phyloP scores from a whole-genome alignment of 1,284 basidiomycete genomes.

The Apiotrichum akiyoshidainum region DNA sequence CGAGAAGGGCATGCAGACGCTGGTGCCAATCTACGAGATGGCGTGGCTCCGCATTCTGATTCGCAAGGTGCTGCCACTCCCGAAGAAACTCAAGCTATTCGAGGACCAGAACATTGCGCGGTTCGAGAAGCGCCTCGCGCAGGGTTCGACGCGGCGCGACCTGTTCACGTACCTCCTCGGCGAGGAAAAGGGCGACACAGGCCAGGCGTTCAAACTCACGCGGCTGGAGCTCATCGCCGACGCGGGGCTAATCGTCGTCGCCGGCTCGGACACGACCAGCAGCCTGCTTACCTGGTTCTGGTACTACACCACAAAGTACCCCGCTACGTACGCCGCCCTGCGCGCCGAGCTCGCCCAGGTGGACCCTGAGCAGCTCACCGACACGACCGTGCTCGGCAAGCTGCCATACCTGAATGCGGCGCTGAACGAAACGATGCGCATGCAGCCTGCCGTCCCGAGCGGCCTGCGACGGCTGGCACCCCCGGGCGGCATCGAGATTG shows the following conservation, averaged over 20 bases:
- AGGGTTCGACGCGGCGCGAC: conserved; percentile 8
- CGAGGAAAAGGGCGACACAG: conserved; percentile 6
- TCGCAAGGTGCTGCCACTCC: conserved; percentile 4
- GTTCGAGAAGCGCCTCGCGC: conserved; percentile 7
- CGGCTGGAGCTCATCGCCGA: conserved; percentile 10
- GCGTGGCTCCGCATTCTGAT: conserved; percentile 9
- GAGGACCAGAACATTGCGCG: conserved; percentile 12
- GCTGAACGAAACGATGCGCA: conserved; percentile 74
- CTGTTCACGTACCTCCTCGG: conserved; percentile 15
- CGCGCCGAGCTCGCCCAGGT: conserved; percentile 9
- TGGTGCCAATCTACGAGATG: conserved; percentile 9
- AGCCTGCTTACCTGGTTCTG: conserved; percentile 15
- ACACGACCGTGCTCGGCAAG: conserved; percentile 7
- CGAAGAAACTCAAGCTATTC: conserved; percentile 4
- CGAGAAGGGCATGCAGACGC: conserved; percentile 7
- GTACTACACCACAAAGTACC: conserved; percentile 9
- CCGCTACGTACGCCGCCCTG: not conserved
- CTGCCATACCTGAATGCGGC: conserved; percentile 70
- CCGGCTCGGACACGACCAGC: conserved; percentile 13
- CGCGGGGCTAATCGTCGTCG: conserved; percentile 11
- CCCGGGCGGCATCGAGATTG: conserved; percentile 17
- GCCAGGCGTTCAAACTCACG: not conserved
- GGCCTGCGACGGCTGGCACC: conserved; percentile 75
- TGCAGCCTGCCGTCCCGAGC: conserved; percentile 69
- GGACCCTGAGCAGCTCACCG: not conserved